Evolutionary conservation across 2,329 filamentous ascomycete species (phyloP), one percentile per base, ranked within the genome.

Genomic region (Fusarium nurragi): DNA sequence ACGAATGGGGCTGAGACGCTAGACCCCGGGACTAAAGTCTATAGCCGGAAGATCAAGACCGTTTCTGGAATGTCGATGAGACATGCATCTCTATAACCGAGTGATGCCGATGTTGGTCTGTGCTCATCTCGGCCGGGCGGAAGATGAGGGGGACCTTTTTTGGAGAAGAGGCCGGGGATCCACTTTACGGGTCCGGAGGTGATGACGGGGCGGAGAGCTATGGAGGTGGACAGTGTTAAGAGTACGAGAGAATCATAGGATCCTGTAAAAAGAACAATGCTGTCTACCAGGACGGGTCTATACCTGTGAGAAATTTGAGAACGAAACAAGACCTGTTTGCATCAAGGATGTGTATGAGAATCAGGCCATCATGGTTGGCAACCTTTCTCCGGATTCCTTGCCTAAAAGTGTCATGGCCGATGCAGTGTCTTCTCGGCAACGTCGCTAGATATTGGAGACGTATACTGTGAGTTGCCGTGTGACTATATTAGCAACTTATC

Each of bases 61-160:
- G 18, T 34, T 60, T 64, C 54, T 64, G 40, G 54, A 60, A 34
- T 16, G 23, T 19, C 19, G 12, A 46, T 46, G 13, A 36, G 30
- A 34, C 16, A 32, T 50, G 22, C 23, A 36, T 36, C 19, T 32
- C 38, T 48, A 64, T 72, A 71, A 68, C 70, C 70, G 70, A 72
- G 41, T 60, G 61, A 60, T 64, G 67, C 69, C 69, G 69, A 71
- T 60, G n/a, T 10, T 69, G 68, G 70, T 71, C 70, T 60, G 70
- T 72, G 70, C 70, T 56, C 54, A 18, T 60, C 54, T 72, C 70
- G 70, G 69, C 60, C 68, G 64, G 69, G 26, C 68, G 69, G 69
- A 71, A 71, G 66, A 55, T 64, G 59, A 26, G 54, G 38, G 34
- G 54, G 36, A 23, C 18, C 30, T 18, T 52, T 52, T 43, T 52